A percentile compares a stretch with the other conserved stretches of the same genome.
phyloP scores from a whole-genome alignment of 148 eudicot genomes.

The Spergularia bocconei region DNA sequence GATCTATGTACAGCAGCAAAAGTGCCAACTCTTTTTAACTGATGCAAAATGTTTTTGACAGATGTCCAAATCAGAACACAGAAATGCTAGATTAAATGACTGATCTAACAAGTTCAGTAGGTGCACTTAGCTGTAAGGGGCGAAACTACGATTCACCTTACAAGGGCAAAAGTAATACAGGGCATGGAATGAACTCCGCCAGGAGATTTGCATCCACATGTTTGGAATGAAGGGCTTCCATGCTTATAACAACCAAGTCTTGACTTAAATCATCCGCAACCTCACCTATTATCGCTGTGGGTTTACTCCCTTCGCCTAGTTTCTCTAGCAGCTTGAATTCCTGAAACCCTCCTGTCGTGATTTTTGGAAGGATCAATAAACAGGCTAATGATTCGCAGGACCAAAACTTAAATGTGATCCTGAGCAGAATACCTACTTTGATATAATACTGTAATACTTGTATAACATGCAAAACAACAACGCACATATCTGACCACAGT shows the following conservation, averaged over 20 bases:
- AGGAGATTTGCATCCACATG: conserved; percentile 90
- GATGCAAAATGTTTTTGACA: conserved; percentile 6
- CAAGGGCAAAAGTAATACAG: conserved; percentile 79
- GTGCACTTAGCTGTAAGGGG: background rate
- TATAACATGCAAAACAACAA: conserved; percentile 9
- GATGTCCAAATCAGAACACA: background rate
- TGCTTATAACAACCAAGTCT: conserved; percentile 93
- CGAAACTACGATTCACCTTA: conserved; percentile 22
- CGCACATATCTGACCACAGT: background rate
- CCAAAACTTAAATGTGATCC: background rate
- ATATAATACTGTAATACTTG: background rate
- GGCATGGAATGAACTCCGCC: conserved; percentile 96
- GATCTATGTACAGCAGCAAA: conserved; percentile 13
- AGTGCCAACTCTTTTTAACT: background rate
- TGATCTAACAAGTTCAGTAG: background rate
- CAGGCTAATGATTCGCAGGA: conserved; percentile 2
- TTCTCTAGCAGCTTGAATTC: conserved; percentile 75
- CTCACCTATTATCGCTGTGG: conserved; percentile 80
- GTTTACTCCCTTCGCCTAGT: conserved; percentile 72
- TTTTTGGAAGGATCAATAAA: background rate
- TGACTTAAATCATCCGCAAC: conserved; percentile 86
- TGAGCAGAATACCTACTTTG: background rate
- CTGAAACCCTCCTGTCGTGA: conserved; percentile 60
- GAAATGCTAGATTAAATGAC: conserved; percentile 1
- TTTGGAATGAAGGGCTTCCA: conserved; percentile 98